Conservation (phyloP, 2,329 filamentous ascomycete species). For the Bipolaris cookei region DNA sequence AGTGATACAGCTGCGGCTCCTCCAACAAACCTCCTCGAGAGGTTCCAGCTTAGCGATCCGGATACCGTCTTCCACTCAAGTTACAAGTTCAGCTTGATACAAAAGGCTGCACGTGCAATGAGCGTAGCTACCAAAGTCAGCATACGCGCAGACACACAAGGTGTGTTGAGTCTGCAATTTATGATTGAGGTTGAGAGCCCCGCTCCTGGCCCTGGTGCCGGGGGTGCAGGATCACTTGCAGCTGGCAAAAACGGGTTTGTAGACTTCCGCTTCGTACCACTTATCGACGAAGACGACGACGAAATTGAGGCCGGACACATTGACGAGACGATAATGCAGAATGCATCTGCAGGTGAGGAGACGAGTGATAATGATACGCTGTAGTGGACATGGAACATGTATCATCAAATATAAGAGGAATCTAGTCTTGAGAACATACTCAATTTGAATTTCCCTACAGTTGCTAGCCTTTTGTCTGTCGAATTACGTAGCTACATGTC, state of each 20-base stretch:
- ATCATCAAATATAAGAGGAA: neutral
- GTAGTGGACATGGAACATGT: neutral
- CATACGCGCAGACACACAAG: conserved; percentile 83
- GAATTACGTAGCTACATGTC: neutral
- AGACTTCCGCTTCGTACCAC: conserved; percentile 81
- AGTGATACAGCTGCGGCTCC: conserved; percentile 9
- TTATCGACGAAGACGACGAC: conserved; percentile 62
- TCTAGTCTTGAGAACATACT: neutral
- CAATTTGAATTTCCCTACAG: neutral
- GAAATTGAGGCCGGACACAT: conserved; percentile 21
- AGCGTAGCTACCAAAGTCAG: conserved; percentile 89
- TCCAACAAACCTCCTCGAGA: conserved; percentile 66
- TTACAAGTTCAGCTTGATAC: conserved; percentile 88
- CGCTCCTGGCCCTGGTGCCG: neutral
- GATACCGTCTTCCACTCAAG: conserved; percentile 56
- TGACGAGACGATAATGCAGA: conserved; percentile 29
- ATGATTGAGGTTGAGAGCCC: conserved; percentile 81
- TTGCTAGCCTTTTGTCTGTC: neutral
- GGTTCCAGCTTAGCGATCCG: conserved; percentile 64
- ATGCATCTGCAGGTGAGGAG: conserved; percentile 13
- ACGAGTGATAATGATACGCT: conserved; percentile 1
- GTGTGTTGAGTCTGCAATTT: conserved; percentile 92
- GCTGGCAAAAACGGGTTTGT: conserved; percentile 68
- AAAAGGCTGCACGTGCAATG: conserved; percentile 91
- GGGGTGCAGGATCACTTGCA: conserved; percentile 50